A percentile compares a stretch with the other conserved stretches of the same genome.
phyloP scores from a whole-genome alignment of 176 grass and related monocot species.

The Aegilops sharonensis region DNA sequence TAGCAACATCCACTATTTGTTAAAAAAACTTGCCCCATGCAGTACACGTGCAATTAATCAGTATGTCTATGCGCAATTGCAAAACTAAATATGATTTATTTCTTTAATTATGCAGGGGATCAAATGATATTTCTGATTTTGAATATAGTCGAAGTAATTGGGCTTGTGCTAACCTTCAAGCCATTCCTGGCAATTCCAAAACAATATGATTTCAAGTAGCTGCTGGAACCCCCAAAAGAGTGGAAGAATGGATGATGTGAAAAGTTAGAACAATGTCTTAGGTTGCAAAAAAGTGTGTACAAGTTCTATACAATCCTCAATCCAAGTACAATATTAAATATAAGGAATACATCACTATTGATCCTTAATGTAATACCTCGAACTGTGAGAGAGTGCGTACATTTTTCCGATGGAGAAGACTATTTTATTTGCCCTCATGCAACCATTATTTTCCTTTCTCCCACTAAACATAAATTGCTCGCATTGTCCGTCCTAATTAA shows the following conservation, averaged over 20 bases:
- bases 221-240: background rate
- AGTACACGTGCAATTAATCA: background rate
- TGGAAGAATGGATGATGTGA: background rate
- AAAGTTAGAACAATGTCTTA: background rate
- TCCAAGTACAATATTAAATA: background rate
- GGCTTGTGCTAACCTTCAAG: conserved; percentile 40
- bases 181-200: conserved; percentile 35
- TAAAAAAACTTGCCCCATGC: background rate
- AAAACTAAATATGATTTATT: background rate
- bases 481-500: no score
- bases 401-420: no score
- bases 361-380: background rate
- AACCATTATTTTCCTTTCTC: background rate
- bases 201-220: conserved; percentile 4
- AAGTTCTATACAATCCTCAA: background rate
- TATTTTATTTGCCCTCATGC: background rate
- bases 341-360: background rate
- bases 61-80: background rate
- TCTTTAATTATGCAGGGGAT: conserved; percentile 15
- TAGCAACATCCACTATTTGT: no score
- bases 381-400: background rate
- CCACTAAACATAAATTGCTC: no score
- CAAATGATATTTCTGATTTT: conserved; percentile 40
- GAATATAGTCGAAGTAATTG: conserved; percentile 30
- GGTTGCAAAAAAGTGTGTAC: background rate